These are phyloP conservation scores for Neonectria faginata DNA, from an alignment of 2,329 filamentous ascomycete genomes.

Conservation along the genomic window DNA sequence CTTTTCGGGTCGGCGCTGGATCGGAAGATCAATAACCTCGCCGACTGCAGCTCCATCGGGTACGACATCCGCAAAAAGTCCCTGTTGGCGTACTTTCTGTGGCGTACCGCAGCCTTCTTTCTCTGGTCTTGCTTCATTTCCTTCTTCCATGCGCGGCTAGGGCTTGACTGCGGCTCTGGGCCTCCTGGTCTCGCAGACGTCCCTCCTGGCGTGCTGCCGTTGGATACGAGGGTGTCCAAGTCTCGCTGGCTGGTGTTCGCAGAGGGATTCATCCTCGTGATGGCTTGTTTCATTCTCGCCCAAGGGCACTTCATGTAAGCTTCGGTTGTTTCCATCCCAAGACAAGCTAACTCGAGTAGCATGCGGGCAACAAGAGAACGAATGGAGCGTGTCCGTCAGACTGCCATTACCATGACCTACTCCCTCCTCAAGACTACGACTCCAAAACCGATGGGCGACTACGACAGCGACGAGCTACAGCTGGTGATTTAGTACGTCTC, in stretches of 20 bases:
- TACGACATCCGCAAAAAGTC: slow-evolving; percentile 27
- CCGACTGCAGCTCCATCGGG: slow-evolving; percentile 27
- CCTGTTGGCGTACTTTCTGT: slow-evolving; percentile 5
- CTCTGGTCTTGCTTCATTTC: slow-evolving; percentile 28
- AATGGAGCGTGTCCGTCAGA: slow-evolving; percentile 40
- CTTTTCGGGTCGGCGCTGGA: slow-evolving; percentile 39
- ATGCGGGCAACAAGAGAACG: slow-evolving; percentile 36
- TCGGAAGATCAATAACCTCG: slow-evolving; percentile 36
- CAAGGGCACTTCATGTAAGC: slow-evolving; percentile 41
- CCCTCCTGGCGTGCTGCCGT: background rate
- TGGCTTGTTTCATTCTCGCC: slow-evolving; percentile 32
- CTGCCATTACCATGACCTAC: slow-evolving; percentile 35
- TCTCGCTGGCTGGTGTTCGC: slow-evolving; percentile 25
- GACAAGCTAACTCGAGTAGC: slow-evolving; percentile 23
- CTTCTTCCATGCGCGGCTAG: slow-evolving; percentile 21
- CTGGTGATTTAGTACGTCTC: slow-evolving; percentile 39
- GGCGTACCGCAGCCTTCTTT: slow-evolving; percentile 24
- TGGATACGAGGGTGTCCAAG: background rate
- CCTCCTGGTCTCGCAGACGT: background rate
- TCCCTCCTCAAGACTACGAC: slow-evolving; percentile 39
- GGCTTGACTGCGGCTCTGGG: slow-evolving; percentile 15
- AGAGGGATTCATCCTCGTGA: slow-evolving; percentile 22
- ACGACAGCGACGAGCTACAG: slow-evolving; percentile 29
- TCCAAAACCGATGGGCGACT: slow-evolving; percentile 1
- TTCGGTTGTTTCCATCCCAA: background rate